A percentile compares a stretch with the other conserved stretches of the same genome.
phyloP scores from a whole-genome alignment of 2,329 filamentous ascomycete species.

The Aspergillus ustus region DNA sequence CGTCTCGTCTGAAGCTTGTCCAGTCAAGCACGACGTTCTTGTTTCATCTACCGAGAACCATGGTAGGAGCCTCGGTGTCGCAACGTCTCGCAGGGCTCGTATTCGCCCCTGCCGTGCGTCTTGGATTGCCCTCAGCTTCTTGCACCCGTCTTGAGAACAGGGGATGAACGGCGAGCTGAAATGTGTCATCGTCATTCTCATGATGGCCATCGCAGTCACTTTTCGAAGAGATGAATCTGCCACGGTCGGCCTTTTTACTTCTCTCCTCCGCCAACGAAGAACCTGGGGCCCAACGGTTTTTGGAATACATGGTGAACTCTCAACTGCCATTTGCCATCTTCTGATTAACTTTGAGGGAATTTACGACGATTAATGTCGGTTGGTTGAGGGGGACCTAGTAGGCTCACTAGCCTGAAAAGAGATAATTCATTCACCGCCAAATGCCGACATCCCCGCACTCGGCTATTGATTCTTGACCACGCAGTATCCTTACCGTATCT shows the following conservation, averaged over 20 bases:
- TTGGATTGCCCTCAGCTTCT: too few species aligned
- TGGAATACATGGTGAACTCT: not conserved
- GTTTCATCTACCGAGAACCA: too few species aligned
- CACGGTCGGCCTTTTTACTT: not conserved
- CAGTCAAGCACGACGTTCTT: too few species aligned
- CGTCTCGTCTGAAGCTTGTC: not conserved
- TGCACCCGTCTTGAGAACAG: too few species aligned
- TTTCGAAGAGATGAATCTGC: not conserved
- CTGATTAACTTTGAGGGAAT: not conserved
- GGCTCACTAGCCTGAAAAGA: conserved; percentile 1
- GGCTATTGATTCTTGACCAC: conserved; percentile 22
- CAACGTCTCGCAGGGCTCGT: too few species aligned
- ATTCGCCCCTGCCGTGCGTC: too few species aligned
- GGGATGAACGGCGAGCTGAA: too few species aligned
- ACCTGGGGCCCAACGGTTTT: not conserved
- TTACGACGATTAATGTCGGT: conserved; percentile 3
- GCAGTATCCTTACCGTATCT: conserved; percentile 16
- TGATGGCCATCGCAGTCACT: too few species aligned
- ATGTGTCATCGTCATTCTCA: too few species aligned
- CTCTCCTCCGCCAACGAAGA: not conserved
- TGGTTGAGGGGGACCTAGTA: not conserved
- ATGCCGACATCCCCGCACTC: conserved; percentile 22
- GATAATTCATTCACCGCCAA: conserved; percentile 24
- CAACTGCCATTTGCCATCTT: not conserved
- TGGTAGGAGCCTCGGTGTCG: too few species aligned